Evolutionary conservation across 1,284 basidiomycete species (phyloP), one percentile per base, ranked within the genome.

Genomic region (Pisolithus thermaeus): DNA sequence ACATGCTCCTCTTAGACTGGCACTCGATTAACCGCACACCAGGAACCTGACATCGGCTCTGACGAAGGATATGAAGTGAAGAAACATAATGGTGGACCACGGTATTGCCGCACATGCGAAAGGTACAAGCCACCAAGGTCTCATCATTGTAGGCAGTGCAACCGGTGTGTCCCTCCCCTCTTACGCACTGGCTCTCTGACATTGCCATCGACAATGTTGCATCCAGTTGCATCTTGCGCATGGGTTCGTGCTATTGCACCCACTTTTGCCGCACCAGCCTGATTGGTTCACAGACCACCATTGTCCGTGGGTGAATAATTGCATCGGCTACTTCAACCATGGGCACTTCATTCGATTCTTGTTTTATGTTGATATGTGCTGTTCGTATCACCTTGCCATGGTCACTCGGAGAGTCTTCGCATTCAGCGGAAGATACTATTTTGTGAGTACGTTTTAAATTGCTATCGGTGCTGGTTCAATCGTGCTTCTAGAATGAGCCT

Each of bases 281-380:
- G 47, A 46, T 52, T 55, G 30, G 47, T 51, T 38, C 39, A n/a
- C 56, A 90, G 87, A 92, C 71, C 93, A 97, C 61, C 93, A 96
- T 61, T 96, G 93, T 65, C 89, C 89, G 22, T 92, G 89, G 90
- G 84, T 90, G 51, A 90, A 91, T 63, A 92, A 91, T 65, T 92
- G 92, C 64, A 87, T 97, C 57, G 94, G 93, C 0, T 87, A 92
- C 68, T 81, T 78, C 70, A 97, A 96, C 68, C 86, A 95, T 56
- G 87, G 87, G 1, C 83, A 95, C 70, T 98, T 98, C 65, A 73
- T 97, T 51, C 87, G 94, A 20, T 97, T 97, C 71, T 79, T 97
- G 2, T 86, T 94, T 68, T 94, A 79, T 60, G 94, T 99, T 51
- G 90, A 96, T 64, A 40, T 94, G n/a, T 83, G 91, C 7, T 92